phyloP scores from a whole-genome alignment of 2,329 filamentous ascomycete genomes.

The Pseudopithomyces chartarum region DNA sequence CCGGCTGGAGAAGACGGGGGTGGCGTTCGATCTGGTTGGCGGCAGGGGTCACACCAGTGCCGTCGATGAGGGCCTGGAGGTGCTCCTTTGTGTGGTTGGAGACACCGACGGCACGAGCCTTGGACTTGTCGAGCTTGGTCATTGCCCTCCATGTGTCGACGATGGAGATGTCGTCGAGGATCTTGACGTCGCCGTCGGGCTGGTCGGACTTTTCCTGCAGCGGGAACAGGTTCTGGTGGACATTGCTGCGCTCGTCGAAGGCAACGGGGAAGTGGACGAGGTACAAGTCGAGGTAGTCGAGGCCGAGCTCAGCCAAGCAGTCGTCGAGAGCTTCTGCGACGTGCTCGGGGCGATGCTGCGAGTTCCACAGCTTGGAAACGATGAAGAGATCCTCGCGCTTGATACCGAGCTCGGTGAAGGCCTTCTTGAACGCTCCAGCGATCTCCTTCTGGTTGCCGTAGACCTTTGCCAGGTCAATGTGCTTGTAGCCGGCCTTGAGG shows the following conservation, averaged over 20 bases:
- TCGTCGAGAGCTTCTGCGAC: slow-evolving; percentile 74
- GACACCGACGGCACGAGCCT: slow-evolving; percentile 35
- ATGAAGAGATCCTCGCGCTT: slow-evolving; percentile 47
- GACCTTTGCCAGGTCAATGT: slow-evolving; percentile 37
- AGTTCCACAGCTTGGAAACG: slow-evolving; percentile 88
- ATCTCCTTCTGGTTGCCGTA: slow-evolving; percentile 41
- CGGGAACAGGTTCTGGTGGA: slow-evolving; percentile 32
- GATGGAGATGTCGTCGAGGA: slow-evolving; percentile 63
- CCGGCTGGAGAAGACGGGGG: slow-evolving; percentile 32
- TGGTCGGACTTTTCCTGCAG: slow-evolving; percentile 13
- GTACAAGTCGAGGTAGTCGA: slow-evolving; percentile 91
- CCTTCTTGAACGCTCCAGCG: slow-evolving; percentile 32
- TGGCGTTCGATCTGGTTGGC: slow-evolving; percentile 40
- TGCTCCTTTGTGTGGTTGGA: slow-evolving; percentile 40
- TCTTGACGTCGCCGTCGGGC: slow-evolving; percentile 23
- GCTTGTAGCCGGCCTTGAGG: slow-evolving; percentile 37
- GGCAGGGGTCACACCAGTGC: slow-evolving; percentile 34
- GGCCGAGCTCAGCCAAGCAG: slow-evolving; percentile 74
- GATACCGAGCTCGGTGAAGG: slow-evolving; percentile 50
- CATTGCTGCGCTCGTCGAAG: slow-evolving; percentile 55
- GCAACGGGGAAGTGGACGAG: slow-evolving; percentile 71
- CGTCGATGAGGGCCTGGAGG: slow-evolving; percentile 60
- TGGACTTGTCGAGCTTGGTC: slow-evolving; percentile 44
- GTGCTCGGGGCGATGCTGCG: slow-evolving; percentile 72
- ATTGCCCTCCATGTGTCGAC: slow-evolving; percentile 46